These are phyloP conservation scores for Podospora fimiseda DNA, from an alignment of 495 filamentous ascomycete genomes.

Conservation along the genomic window DNA sequence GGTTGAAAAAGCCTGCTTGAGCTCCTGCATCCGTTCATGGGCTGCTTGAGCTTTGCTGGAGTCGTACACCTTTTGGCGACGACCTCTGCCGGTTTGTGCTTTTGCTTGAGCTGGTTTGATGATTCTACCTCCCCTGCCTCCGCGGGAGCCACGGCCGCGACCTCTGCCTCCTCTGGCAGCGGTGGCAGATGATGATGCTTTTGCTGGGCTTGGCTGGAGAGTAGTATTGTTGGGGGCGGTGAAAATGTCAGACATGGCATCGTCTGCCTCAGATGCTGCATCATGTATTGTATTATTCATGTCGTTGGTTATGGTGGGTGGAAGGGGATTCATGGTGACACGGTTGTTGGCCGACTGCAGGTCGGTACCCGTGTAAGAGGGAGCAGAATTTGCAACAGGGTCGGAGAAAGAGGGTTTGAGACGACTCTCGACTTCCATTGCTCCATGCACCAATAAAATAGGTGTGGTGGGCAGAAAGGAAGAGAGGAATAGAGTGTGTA, in stretches of 20 bases:
- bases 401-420: not conserved
- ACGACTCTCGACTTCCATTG: conserved; percentile 1
- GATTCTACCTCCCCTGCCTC: conserved; percentile 22
- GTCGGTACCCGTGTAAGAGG: not conserved
- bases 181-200: conserved; percentile 8
- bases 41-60: conserved; percentile 36
- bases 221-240: not conserved
- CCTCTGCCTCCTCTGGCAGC: conserved; percentile 22
- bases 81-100: conserved; percentile 30
- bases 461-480: not conserved
- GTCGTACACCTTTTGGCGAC: conserved; percentile 39
- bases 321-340: conserved; percentile 4
- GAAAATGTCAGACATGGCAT: conserved; percentile 18
- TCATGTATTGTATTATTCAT: conserved; percentile 3
- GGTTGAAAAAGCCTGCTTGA: conserved; percentile 33
- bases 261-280: conserved; percentile 13
- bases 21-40: conserved; percentile 39
- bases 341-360: not conserved
- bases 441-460: not conserved
- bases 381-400: not conserved
- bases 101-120: conserved; percentile 31
- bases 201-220: conserved; percentile 22
- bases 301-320: not conserved
- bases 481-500: not conserved
- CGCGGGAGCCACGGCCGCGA: conserved; percentile 14